Evolutionary conservation across 2,329 filamentous ascomycete species (phyloP), one percentile per base, ranked within the genome.

Genomic region (Colletotrichum sp.): DNA sequence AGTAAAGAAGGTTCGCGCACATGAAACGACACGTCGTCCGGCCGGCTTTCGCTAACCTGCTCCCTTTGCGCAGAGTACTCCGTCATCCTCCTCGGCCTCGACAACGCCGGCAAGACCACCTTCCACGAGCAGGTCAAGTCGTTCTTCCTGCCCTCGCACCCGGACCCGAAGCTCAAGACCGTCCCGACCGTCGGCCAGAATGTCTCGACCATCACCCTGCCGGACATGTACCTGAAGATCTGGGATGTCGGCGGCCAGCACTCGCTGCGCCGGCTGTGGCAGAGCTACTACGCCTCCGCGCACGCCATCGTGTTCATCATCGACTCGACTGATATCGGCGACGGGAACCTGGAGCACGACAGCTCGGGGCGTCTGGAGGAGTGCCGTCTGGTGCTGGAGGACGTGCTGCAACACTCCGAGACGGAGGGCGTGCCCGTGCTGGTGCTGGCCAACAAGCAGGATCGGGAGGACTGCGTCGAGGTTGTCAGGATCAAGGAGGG

Each of bases 281-380:
- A 98, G 85, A 95, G 93, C 85, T 99, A 99, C 88, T 99, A 98
- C 88, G 90, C 93, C 67, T 95, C 92, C 84, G 98, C 96, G 82
- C 97, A 99, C 84, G 97, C 97, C 79, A 98, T 99, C 81, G 95
- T 99, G 78, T 99, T 98, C 86, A 96, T 99, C 76, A 95, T 99
- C 81, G 97, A 99, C 86, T 96, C 94, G 84, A 95, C 95, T 59
- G 97, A 99, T 83, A 93, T 98, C 71, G 95, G 96, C 81, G 94
- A 98, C 85, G 94, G 94, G 44, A 91, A 93, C 78, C 88, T 97
- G 39, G 80, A 81, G 65, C 81, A 82, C 79, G 87, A 88, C 78
- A 86, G 84, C 79, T 83, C 81, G 36, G 88, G 93, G 22, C 89
- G 96, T 4, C 85, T 98, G 59, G 95, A 96, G 61, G 97, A 99